A percentile compares a stretch with the other conserved stretches of the same genome.
Conservation (phyloP, 805 yeast genomes). For the Candida jianshihensis region DNA sequence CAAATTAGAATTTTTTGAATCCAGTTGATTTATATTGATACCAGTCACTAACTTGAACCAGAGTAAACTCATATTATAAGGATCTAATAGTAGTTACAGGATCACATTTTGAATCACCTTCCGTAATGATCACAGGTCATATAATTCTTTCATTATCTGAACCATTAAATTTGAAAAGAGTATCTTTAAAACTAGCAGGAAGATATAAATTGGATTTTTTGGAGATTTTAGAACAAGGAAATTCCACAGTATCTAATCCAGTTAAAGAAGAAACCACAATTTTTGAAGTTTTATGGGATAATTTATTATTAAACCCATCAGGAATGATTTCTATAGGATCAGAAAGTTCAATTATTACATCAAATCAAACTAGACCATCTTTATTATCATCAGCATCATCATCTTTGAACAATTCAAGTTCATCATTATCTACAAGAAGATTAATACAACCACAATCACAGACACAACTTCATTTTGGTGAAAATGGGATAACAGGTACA, state of each 20-base stretch:
- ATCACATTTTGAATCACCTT: slow-evolving; percentile 64
- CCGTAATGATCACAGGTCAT: slow-evolving; percentile 68
- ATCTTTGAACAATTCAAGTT: slow-evolving; percentile 1
- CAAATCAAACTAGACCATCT: slow-evolving; percentile 3
- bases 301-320: slow-evolving; percentile 29
- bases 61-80: slow-evolving; percentile 30
- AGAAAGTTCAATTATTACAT: slow-evolving; percentile 7
- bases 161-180: slow-evolving; percentile 52
- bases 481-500: slow-evolving; percentile 25
- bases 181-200: slow-evolving; percentile 58
- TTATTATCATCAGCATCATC: slow-evolving; percentile 2
- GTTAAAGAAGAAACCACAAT: slow-evolving; percentile 48
- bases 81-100: slow-evolving; percentile 78
- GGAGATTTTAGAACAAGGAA: slow-evolving; percentile 35
- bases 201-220: slow-evolving; percentile 54
- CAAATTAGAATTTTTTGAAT: too few species aligned
- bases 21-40: too few species aligned
- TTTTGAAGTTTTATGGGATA: slow-evolving; percentile 73
- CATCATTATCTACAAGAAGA: slow-evolving; percentile 7
- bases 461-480: slow-evolving; percentile 21
- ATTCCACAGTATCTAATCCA: slow-evolving; percentile 28
- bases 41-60: slow-evolving; percentile 2
- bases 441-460: slow-evolving; percentile 19
- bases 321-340: slow-evolving; percentile 24
- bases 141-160: slow-evolving; percentile 67